Evolutionary conservation across 2,329 filamentous ascomycete genomes (phyloP).

Genomic region (Blastomyces emzantsi): DNA sequence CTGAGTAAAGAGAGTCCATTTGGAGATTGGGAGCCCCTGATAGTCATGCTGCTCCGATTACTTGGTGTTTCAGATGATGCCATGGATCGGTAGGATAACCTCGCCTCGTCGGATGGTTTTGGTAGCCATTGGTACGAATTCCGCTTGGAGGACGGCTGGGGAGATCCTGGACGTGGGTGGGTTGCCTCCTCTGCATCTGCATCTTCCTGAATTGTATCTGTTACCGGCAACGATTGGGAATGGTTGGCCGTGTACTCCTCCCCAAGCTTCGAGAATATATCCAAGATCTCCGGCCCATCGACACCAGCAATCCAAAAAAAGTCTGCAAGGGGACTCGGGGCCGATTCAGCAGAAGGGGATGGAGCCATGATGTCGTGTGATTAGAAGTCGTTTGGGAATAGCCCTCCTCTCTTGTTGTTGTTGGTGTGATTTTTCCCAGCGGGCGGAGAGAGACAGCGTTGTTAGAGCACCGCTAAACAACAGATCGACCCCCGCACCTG

Average conservation of each 20-base stretch:
- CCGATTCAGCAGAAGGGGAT: constrained; percentile 30
- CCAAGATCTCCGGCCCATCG: constrained; percentile 39
- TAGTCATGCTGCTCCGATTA: constrained; percentile 57
- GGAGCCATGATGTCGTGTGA: constrained; percentile 25
- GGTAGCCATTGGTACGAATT: constrained; percentile 35
- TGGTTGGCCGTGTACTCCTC: constrained; percentile 35
- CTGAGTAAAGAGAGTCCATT: constrained; percentile 38
- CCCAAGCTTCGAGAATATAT: constrained; percentile 35
- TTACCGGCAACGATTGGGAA: constrained; percentile 32
- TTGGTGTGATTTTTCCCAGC: not conserved
- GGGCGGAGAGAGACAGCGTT: not conserved
- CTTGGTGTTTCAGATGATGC: constrained; percentile 43
- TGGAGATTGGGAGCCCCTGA: constrained; percentile 38
- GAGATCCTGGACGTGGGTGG: constrained; percentile 25
- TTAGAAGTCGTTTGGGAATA: not conserved
- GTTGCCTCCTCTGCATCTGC: constrained; percentile 43
- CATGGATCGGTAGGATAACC: constrained; percentile 42
- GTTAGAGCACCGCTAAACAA: constrained; percentile 7
- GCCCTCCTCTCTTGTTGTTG: not conserved
- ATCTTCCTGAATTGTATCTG: constrained; percentile 55
- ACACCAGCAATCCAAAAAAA: constrained; percentile 56
- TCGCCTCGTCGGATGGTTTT: constrained; percentile 28
- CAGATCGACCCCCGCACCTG: constrained; percentile 11
- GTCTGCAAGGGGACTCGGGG: constrained; percentile 51
- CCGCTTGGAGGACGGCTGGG: constrained; percentile 34